Evolutionary conservation across 257 asterid genomes (phyloP), one percentile per base, ranked within the genome.

Genomic region (Nicotiana noctiflora): DNA sequence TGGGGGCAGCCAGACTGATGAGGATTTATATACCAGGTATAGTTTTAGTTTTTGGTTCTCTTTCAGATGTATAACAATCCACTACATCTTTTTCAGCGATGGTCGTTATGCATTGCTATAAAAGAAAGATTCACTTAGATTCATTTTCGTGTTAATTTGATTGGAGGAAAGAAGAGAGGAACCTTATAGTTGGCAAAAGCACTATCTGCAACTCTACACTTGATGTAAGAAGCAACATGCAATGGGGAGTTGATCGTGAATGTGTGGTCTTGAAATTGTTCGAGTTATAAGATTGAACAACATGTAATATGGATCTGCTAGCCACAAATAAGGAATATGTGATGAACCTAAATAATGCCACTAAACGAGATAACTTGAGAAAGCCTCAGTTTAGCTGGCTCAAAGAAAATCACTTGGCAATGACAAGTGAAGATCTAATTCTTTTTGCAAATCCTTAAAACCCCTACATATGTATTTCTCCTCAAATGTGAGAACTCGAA

Each of bases 1-100:
- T 83, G 98, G 99, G 77, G 90, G 96, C 85, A 89, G 84, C 90
- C 89, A 88, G 86, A 87, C 88, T 81, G 99, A 95, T 40, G 98
- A 93, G 80, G 97, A 92, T 81, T 82, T 89, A 78, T 79, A 85
- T 84, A 84, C 86, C 84, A 89, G 98, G 99, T 95, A 87, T 79
- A 34, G 60, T 76, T 76, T 10, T 9, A 29, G 2, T 75, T 44
- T 29, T 53, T 72, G 40, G 2, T 40, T 72, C 80, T 72, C 44
- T 70, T 27, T 65, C 65, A 9, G 18, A 60, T 79, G 19, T 17
- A 53, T 29, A 53, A 4, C 37, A 52, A 53, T 51, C 29, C 31
- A 29, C 60, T 29, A 9, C 25, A 21, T 49, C 40, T 52, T 53
- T 27, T 4, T 10, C 31, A 5, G 77, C 23, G 77, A 44, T 66